Base-by-base conservation (phyloP, 1,139 yeast genomes). In the Magnusiomyces suaveolens region DNA sequence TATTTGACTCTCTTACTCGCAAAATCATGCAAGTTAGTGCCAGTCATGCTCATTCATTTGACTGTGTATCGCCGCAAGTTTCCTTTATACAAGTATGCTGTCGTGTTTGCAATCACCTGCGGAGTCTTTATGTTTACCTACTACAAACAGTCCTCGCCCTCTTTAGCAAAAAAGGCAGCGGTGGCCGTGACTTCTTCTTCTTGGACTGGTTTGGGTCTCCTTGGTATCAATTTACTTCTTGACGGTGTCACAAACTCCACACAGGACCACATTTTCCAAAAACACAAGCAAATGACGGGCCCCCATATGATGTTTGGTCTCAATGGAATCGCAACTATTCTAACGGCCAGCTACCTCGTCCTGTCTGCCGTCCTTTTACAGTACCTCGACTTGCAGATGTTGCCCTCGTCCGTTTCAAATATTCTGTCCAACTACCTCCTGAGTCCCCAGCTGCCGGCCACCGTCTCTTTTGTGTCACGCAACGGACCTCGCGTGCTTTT, bases 171-270 rank as follows among this genome's bases (percentile, higher is more conserved):
- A 21, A 41, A 57, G 55, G 62, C 61, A 48, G 61, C 53, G 56
- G 63, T 53, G 52, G 56, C 57, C 1, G 20, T 57, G 10, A 33
- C 56, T 3, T 62, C 64, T 41, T 54, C 54, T 43, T 54, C 63
- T 10, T 54, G 72, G 0, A 63, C 79, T 39, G 98, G 98, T 0
- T 68, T 87, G 62, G 61, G 69, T 0, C 78, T 84, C 54, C 74
- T 92, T 48, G 64, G 74, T 0, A 70, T 74, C 1, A 86, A 94
- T 46, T 77, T 92, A 71, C 68, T 92, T 18, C 74, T 92, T 46
- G 98, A 92, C 66, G 98, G 98, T 0, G 73, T 90, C 57, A 89
- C 96, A 33, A 92, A 90, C 69, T 87, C 97, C 2, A 84, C 96
- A 0, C 98, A 92, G 68, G 98, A 92, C 68, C 82, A 84, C 55